phyloP scores from a whole-genome alignment of 192 early-diverging fungal genomes.

The Umbelopsis sp. region DNA sequence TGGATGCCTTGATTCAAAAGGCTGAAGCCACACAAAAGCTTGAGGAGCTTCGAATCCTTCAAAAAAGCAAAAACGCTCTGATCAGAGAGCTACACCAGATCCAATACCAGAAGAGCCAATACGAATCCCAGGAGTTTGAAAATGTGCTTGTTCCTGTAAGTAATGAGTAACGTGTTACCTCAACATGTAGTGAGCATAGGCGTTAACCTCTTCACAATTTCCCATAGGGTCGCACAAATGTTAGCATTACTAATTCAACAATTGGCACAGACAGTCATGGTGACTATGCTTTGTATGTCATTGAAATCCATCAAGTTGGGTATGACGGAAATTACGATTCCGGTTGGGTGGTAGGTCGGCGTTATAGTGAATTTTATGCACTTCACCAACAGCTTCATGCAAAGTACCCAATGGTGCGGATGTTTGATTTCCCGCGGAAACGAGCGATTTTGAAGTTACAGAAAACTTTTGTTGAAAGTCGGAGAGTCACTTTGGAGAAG shows the following conservation, averaged over 20 bases:
- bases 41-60: constrained; percentile 62
- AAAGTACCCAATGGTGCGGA: constrained; percentile 57
- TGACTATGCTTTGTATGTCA: constrained; percentile 64
- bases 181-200: not conserved
- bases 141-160: constrained; percentile 60
- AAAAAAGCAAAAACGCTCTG: constrained; percentile 56
- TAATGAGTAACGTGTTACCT: not conserved
- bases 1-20: constrained; percentile 64
- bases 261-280: constrained; percentile 52
- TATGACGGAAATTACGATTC: constrained; percentile 53
- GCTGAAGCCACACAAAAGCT: constrained; percentile 49
- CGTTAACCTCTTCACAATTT: constrained; percentile 5
- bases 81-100: constrained; percentile 58
- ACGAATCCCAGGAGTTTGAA: constrained; percentile 57
- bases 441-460: constrained; percentile 68
- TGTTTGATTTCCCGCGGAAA: constrained; percentile 76
- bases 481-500: constrained; percentile 64
- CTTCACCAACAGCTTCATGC: constrained; percentile 73
- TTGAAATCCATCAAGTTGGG: constrained; percentile 69
- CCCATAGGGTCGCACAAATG: constrained; percentile 47
- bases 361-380: constrained; percentile 86
- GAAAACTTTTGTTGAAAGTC: constrained; percentile 67
- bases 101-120: constrained; percentile 64
- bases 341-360: constrained; percentile 75
- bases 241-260: constrained; percentile 52